Conservation (phyloP, 75 land plant genomes). For the Pseudotsuga menziesii region DNA sequence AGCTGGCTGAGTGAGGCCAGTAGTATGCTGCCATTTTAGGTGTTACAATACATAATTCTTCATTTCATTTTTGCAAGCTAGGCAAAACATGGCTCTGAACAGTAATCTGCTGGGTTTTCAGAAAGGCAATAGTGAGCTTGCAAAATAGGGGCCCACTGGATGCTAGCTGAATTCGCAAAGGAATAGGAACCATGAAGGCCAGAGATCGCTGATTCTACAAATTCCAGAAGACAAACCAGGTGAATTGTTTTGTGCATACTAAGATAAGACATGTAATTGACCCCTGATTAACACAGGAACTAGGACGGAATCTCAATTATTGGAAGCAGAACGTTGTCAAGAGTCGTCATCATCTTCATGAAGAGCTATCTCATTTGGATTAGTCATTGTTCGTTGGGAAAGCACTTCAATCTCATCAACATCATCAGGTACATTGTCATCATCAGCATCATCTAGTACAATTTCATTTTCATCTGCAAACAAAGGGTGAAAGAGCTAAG, state of each 20-base stretch:
- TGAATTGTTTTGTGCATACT: not conserved
- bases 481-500: not conserved
- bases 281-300: not conserved
- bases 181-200: not conserved
- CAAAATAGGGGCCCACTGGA: not conserved
- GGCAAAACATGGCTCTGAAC: not conserved
- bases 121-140: not conserved
- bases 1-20: not conserved
- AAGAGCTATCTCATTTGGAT: slow-evolving; percentile 3
- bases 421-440: slow-evolving; percentile 5
- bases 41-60: not conserved
- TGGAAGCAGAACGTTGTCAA: not conserved
- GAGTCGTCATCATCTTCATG: not conserved
- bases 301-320: not conserved
- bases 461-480: slow-evolving; percentile 2
- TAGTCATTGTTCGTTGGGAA: not conserved
- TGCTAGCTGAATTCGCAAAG: not conserved
- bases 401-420: slow-evolving; percentile 2
- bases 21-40: not conserved
- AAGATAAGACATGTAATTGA: not conserved
- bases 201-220: not conserved
- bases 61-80: not conserved
- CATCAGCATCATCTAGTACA: not conserved
- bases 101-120: not conserved
- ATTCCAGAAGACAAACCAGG: not conserved